Evolutionary conservation across 345 rosid genomes (phyloP), one percentile per base, ranked within the genome.

Genomic region (Corchorus olitorius): DNA sequence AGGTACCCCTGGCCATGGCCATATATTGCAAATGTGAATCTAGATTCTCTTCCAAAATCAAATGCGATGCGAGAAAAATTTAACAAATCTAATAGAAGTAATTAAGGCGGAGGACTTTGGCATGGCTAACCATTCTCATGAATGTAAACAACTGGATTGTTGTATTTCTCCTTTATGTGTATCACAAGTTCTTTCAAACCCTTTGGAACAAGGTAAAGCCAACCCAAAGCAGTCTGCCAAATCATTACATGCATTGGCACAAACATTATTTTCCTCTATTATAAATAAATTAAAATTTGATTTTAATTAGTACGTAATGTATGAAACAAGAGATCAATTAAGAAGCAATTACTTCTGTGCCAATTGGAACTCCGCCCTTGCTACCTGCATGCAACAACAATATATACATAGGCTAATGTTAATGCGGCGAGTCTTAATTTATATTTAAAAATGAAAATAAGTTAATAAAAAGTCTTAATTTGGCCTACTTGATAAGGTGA

Each of bases 41-140:
- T 1, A 27, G 27, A 27, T 27, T 5, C 35, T 6, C 6, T 3
- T 39, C 6, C 6, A 4, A 39, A 39, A 39, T 53, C 46, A 70
- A 70, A 52, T 34, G 48, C 74, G 35, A 33, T 27, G 27, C 27
- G 1, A 27, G 27, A 6, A 52, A 52, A 27, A 27, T 1, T 58
- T 60, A 53, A 41, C 6, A 19, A 53, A 19, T 45, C n/a, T n/a
- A n/a, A n/a, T n/a, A n/a, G n/a, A n/a, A 4, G 15, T 68, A 46
- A 46, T 16, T 7, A 63, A 37, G 2, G 4, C 49, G 34, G 45
- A 27, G 27, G 27, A 27, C 27, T 27, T 27, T 27, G 27, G 27
- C 16, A 4, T 0, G 17, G 8, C 63, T 63, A 79, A 85, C 88
- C 87, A 78, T 87, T 87, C 37, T 87, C 91, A 12, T 87, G 80